Base-by-base conservation (phyloP, 2,329 filamentous ascomycete species). In the Zymoseptoria ardabiliae region DNA sequence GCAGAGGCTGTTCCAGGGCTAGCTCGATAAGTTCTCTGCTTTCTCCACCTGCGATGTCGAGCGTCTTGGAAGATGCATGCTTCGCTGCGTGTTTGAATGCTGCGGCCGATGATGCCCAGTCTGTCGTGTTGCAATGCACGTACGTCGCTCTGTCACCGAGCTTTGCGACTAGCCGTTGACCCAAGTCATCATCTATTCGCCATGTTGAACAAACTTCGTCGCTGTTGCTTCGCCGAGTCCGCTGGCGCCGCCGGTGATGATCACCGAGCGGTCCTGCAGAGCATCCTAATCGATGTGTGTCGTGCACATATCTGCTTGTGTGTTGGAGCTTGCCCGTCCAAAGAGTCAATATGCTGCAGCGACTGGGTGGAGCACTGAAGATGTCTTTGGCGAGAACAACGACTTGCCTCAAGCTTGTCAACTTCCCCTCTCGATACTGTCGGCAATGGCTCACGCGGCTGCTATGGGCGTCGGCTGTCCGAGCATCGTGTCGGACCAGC, bases 161-260 rank as follows among this genome's bases (percentile, higher is more conserved):
- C 3, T 62, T 53, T 5, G 54, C 28, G 19, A 53, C 57, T 9
- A 62, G 19, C 20, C 48, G 22, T 10, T 60, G n/a, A 4, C 60
- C 60, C 4, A 56, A 53, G n/a, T 57, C 52, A 19, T 59, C 54
- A 5, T 54, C 41, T n/a, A 58, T 54, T 45, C 60, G 30, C 60
- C 60, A 35, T 54, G 35, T 19, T 59, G 19, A 23, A 54, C 49
- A 23, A 59, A 62, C 23, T 51, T 54, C 11, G 45, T 54, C 8
- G 60, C 55, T 8, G 58, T 60, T 19, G 51, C 51, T 30, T 54
- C 54, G 52, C 60, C 60, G 19, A 62, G 28, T 4, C 60, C 60
- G 17, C 49, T 54, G 13, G 60, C 60, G 30, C 60, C 60, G 21
- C 60, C 60, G 23, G 60, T 62, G 25, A 62, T 53, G 57, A 61